phyloP scores from a whole-genome alignment of 2,329 filamentous ascomycete species.

The Xylaria sp. region DNA sequence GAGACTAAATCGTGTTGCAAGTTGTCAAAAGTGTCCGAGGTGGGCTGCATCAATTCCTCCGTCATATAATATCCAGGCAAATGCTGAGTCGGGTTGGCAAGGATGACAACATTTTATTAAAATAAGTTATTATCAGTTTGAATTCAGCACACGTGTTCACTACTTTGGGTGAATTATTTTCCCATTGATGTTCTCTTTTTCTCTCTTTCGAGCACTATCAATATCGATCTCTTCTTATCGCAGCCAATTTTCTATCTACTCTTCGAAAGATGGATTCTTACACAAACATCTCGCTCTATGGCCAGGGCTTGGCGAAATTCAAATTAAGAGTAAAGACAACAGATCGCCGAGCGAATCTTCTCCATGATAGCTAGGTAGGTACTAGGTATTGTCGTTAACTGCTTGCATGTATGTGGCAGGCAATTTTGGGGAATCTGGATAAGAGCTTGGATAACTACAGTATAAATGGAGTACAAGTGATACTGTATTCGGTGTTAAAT shows the following conservation, averaged over 20 bases:
- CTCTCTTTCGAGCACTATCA: neutral
- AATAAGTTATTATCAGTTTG: neutral
- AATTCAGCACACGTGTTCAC: neutral
- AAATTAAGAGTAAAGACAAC: neutral
- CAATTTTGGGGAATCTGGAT: too few species aligned
- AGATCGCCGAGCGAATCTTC: neutral
- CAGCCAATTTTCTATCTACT: neutral
- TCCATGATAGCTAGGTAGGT: too few species aligned
- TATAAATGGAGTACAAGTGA: neutral
- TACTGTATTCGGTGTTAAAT: neutral
- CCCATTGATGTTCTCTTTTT: neutral
- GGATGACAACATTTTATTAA: conserved; percentile 28
- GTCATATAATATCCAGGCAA: neutral
- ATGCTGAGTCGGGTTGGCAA: neutral
- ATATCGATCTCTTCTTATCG: neutral
- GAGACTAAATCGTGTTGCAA: neutral
- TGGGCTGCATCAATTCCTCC: conserved; percentile 17
- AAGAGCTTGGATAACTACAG: neutral
- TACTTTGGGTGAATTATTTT: neutral
- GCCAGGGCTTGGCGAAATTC: neutral
- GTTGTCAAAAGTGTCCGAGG: conserved; percentile 28
- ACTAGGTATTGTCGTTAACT: too few species aligned
- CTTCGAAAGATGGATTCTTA: neutral
- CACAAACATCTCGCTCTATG: neutral
- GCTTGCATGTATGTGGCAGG: too few species aligned